A percentile compares a stretch with the other conserved stretches of the same genome.
These are phyloP conservation scores for Selaginella moellendorffii DNA, from an alignment of 75 land plant genomes.

Conservation along the genomic window DNA sequence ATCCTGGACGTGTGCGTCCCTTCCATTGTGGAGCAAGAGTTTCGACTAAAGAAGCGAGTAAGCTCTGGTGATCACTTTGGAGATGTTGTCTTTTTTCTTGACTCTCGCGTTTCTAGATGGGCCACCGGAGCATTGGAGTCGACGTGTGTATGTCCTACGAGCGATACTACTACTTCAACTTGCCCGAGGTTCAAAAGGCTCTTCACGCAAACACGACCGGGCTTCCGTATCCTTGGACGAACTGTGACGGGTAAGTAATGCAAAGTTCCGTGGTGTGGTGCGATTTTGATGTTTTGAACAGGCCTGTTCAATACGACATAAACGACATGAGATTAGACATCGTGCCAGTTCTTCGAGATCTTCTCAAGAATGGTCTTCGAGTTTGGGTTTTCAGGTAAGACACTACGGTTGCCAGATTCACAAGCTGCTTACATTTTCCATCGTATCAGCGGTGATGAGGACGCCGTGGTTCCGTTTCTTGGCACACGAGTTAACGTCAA, in stretches of 20 bases:
- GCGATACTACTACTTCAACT: neutral
- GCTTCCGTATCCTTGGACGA: slow-evolving; percentile 7
- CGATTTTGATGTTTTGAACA: neutral
- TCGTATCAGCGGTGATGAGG: neutral
- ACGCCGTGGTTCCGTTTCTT: neutral
- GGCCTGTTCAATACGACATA: neutral
- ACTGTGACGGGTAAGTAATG: slow-evolving; percentile 1
- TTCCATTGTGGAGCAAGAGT: slow-evolving; percentile 15
- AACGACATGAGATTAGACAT: neutral
- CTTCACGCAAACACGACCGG: slow-evolving; percentile 3
- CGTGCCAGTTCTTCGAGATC: neutral
- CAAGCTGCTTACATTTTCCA: neutral
- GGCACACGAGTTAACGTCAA: neutral
- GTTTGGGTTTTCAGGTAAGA: neutral
- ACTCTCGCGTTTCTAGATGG: neutral
- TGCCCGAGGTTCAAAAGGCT: slow-evolving; percentile 8
- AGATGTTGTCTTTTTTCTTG: neutral
- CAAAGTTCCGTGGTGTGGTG: no score
- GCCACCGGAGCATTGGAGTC: neutral
- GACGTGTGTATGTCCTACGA: slow-evolving; percentile 3
- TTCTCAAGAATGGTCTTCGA: neutral
- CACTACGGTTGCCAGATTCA: neutral
- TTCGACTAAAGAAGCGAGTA: slow-evolving; percentile 3
- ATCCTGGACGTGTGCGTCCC: slow-evolving; percentile 9
- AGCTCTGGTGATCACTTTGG: no score